Evolutionary conservation across 1,139 yeast genomes (phyloP).

Genomic region (Lodderomyces theae): DNA sequence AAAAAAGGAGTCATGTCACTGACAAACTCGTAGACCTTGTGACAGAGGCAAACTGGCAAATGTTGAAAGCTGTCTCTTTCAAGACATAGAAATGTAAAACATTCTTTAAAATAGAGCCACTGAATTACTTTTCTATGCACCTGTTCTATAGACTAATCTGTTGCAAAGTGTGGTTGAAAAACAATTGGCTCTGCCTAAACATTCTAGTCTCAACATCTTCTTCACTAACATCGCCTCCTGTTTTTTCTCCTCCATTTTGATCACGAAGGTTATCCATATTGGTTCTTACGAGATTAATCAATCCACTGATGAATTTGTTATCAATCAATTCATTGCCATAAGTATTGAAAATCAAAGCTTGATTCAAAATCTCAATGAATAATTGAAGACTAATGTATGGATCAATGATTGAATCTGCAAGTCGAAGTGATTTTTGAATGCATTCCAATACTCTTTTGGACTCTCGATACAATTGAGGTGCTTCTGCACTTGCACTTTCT

Average conservation of each 20-base stretch:
- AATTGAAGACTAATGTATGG: constrained; percentile 73
- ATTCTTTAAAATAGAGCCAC: neutral
- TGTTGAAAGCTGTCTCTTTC: no score
- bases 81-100: no score
- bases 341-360: constrained; percentile 79
- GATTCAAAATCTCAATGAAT: constrained; percentile 84
- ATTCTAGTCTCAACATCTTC: constrained; percentile 33
- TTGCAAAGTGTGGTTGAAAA: constrained; percentile 64
- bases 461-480: constrained; percentile 26
- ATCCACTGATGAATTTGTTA: constrained; percentile 74
- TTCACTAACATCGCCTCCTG: constrained; percentile 21
- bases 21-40: no score
- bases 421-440: constrained; percentile 66
- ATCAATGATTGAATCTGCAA: constrained; percentile 93
- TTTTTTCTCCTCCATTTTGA: constrained; percentile 24
- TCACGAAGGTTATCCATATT: constrained; percentile 59
- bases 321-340: constrained; percentile 77
- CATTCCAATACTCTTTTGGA: constrained; percentile 48
- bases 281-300: constrained; percentile 78
- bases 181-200: constrained; percentile 27
- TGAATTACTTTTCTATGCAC: neutral
- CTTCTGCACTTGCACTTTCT: no score
- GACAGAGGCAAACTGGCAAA: no score
- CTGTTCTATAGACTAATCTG: constrained; percentile 31
- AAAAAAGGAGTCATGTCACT: no score